Evolutionary conservation across 192 early-diverging fungal genomes (phyloP).

Genomic region (Linnemannia zychae): DNA sequence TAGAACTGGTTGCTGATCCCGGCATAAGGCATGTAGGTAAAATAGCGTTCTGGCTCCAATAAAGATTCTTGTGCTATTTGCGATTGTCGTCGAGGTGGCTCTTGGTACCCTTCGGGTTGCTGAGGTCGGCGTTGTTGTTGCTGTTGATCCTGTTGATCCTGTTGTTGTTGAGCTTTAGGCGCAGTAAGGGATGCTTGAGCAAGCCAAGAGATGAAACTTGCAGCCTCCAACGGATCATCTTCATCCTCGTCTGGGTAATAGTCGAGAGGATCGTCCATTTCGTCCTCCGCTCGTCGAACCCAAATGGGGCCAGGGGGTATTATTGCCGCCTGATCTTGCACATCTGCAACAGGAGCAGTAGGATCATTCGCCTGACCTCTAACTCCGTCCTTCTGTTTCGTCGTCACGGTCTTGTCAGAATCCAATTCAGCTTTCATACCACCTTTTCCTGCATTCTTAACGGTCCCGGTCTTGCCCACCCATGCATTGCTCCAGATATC

Average conservation of each 20-base stretch:
- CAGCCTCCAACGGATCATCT: not conserved
- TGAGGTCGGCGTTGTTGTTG: not conserved
- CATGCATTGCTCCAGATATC: not conserved
- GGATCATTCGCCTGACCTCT: not conserved
- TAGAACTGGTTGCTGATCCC: conserved; percentile 20
- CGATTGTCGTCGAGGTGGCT: not conserved
- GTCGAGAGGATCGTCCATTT: conserved; percentile 9
- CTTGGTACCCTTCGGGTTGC: not conserved
- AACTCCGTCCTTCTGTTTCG: not conserved
- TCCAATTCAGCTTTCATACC: not conserved
- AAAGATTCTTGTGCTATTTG: not conserved
- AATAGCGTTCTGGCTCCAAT: conserved; percentile 5
- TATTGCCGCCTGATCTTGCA: not conserved
- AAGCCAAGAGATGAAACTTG: conserved; percentile 13
- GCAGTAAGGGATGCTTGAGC: not conserved
- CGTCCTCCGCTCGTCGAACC: not conserved
- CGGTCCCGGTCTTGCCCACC: not conserved
- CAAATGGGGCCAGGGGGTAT: not conserved
- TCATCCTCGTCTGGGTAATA: conserved; percentile 9
- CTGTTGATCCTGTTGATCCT: not conserved
- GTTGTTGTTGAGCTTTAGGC: not conserved
- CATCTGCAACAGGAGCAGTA: not conserved
- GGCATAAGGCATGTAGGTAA: conserved; percentile 13
- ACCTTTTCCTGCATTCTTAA: not conserved
- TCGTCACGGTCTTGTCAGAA: not conserved